A percentile compares a stretch with the other conserved stretches of the same genome.
Evolutionary conservation across 2,329 filamentous ascomycete genomes (phyloP).

Genomic region (Fusarium sp.): DNA sequence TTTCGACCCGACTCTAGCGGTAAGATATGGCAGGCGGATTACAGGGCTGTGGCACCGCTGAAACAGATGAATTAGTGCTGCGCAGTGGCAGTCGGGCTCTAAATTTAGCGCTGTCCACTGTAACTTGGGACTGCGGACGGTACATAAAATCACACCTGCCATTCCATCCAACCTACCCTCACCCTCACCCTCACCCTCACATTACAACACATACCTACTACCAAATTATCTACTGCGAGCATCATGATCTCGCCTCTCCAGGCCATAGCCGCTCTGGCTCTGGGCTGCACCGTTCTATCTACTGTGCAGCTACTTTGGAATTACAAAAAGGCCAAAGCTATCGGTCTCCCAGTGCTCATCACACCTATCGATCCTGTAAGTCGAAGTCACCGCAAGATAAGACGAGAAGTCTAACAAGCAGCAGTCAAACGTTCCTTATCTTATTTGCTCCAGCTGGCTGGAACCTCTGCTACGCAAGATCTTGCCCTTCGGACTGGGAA

Average conservation of each 20-base stretch:
- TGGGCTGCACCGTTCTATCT: constrained; percentile 15
- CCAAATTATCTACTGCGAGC: neutral
- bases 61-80: neutral
- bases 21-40: too few species aligned
- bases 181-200: too few species aligned
- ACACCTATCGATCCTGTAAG: constrained; percentile 34
- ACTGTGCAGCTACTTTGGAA: constrained; percentile 20
- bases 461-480: constrained; percentile 23
- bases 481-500: constrained; percentile 17
- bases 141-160: too few species aligned
- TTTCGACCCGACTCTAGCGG: too few species aligned
- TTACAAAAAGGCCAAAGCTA: constrained; percentile 29
- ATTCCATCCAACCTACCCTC: too few species aligned
- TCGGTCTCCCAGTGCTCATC: constrained; percentile 30
- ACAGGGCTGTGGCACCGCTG: neutral
- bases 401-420: neutral
- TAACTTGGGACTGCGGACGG: too few species aligned
- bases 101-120: neutral
- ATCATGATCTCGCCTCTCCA: constrained; percentile 20
- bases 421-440: constrained; percentile 25
- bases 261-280: neutral
- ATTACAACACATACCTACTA: too few species aligned
- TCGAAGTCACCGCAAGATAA: neutral
- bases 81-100: neutral
- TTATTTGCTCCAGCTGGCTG: constrained; percentile 24